Evolutionary conservation across 139 green algal species (phyloP).

Genomic region (Spirogloea muscicola): DNA sequence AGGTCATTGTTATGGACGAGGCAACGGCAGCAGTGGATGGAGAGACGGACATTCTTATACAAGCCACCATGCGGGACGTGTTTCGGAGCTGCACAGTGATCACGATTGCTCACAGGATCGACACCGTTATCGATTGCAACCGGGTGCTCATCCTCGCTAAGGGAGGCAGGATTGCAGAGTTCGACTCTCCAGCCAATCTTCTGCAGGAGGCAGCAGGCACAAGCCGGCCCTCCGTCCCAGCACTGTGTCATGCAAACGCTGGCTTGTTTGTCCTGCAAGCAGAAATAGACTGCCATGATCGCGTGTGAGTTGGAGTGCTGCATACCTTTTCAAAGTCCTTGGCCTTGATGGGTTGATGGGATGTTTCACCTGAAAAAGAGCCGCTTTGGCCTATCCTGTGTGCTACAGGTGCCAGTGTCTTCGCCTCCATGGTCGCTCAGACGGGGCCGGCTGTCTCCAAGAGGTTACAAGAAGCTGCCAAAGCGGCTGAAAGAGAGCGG

Average conservation of each 20-base stretch:
- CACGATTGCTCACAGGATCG: conserved; percentile 60
- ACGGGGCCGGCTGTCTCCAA: neutral
- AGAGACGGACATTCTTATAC: conserved; percentile 80
- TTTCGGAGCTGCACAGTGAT: conserved; percentile 64
- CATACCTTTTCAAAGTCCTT: neutral
- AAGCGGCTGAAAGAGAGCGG: too few relatives aligned
- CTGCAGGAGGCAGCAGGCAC: neutral
- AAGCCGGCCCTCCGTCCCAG: neutral
- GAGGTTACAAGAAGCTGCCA: neutral
- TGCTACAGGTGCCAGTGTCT: neutral
- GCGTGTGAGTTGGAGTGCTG: neutral
- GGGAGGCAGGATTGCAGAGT: conserved; percentile 38
- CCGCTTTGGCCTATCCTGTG: neutral
- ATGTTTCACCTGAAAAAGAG: neutral
- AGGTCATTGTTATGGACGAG: conserved; percentile 79
- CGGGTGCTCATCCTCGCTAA: conserved; percentile 35
- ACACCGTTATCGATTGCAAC: conserved; percentile 43
- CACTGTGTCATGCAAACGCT: neutral
- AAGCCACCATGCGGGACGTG: conserved; percentile 62
- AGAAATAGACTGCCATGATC: neutral
- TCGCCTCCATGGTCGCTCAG: conserved; percentile 2
- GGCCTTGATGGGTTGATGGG: neutral
- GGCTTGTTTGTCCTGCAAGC: neutral
- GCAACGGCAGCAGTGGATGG: conserved; percentile 81
- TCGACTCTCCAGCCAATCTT: conserved; percentile 32